These are phyloP conservation scores for Amorphotheca resinae DNA, from an alignment of 495 filamentous ascomycete genomes.

Conservation along the genomic window DNA sequence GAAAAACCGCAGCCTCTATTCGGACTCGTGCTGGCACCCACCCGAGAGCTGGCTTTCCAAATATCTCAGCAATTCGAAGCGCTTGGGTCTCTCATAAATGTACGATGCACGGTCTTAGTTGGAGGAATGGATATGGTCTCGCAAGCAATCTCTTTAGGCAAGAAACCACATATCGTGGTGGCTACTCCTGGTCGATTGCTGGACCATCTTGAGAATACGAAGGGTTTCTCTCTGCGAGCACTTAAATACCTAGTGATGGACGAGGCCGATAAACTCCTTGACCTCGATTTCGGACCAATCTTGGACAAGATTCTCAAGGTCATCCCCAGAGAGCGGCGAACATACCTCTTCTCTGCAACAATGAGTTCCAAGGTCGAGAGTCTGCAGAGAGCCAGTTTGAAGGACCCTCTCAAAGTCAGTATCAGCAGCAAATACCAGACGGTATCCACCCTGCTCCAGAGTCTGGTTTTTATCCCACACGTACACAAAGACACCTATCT, in stretches of 20 bases:
- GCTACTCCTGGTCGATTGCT: slow-evolving; percentile 84
- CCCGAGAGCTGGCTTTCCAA: slow-evolving; percentile 83
- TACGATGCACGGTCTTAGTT: slow-evolving; percentile 66
- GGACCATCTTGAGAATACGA: slow-evolving; percentile 93
- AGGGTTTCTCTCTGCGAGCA: slow-evolving; percentile 70
- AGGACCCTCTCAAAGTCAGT: slow-evolving; percentile 63
- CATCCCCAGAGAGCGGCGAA: slow-evolving; percentile 64
- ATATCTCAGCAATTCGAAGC: slow-evolving; percentile 76
- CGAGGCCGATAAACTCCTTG: slow-evolving; percentile 84
- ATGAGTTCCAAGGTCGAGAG: slow-evolving; percentile 87
- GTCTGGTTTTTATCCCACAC: slow-evolving; percentile 74
- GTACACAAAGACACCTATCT: slow-evolving; percentile 88
- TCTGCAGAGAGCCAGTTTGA: slow-evolving; percentile 75
- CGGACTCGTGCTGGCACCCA: slow-evolving; percentile 76
- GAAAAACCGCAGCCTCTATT: slow-evolving; percentile 69
- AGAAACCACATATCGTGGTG: slow-evolving; percentile 80
- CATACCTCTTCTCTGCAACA: slow-evolving; percentile 89
- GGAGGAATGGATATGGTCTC: slow-evolving; percentile 94
- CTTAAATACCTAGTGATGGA: slow-evolving; percentile 89
- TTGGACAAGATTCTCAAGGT: slow-evolving; percentile 89
- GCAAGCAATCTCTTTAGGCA: slow-evolving; percentile 76
- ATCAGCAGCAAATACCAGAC: slow-evolving; percentile 77
- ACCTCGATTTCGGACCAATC: slow-evolving; percentile 87
- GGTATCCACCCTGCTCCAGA: slow-evolving; percentile 71
- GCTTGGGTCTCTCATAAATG: slow-evolving; percentile 69